Evolutionary conservation across 306 rosid genomes (phyloP).

Genomic region (Cucurbita ficifolia): DNA sequence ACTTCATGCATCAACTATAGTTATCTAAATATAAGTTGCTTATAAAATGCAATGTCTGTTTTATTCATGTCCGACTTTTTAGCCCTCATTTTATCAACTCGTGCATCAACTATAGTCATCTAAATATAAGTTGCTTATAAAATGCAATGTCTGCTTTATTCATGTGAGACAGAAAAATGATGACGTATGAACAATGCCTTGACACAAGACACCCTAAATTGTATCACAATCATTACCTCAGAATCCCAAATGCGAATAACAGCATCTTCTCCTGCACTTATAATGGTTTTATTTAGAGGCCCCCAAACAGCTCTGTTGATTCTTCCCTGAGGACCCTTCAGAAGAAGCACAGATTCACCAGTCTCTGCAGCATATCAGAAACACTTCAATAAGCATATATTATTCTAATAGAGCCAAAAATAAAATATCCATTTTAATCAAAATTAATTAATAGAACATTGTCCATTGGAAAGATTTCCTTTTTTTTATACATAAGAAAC

Average conservation of each 20-base stretch:
- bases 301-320: slow-evolving; percentile 96
- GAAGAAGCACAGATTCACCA: slow-evolving; percentile 48
- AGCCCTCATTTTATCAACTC: too few relatives aligned
- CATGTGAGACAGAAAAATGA: neutral
- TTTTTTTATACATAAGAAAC: too few relatives aligned
- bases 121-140: too few relatives aligned
- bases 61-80: neutral
- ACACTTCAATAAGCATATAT: neutral
- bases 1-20: neutral
- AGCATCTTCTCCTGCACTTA: slow-evolving; percentile 88
- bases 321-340: slow-evolving; percentile 88
- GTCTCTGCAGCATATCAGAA: slow-evolving; percentile 31
- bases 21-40: neutral
- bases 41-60: neutral
- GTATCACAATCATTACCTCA: slow-evolving; percentile 33
- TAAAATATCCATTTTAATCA: neutral
- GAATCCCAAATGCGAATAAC: slow-evolving; percentile 81
- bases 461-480: neutral
- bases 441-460: neutral
- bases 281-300: slow-evolving; percentile 58
- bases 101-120: too few relatives aligned
- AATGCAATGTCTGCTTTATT: neutral
- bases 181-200: neutral
- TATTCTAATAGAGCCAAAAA: neutral
- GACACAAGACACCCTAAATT: neutral